Base-by-base conservation (phyloP, 495 filamentous ascomycete genomes). In the Neurospora sp. region DNA sequence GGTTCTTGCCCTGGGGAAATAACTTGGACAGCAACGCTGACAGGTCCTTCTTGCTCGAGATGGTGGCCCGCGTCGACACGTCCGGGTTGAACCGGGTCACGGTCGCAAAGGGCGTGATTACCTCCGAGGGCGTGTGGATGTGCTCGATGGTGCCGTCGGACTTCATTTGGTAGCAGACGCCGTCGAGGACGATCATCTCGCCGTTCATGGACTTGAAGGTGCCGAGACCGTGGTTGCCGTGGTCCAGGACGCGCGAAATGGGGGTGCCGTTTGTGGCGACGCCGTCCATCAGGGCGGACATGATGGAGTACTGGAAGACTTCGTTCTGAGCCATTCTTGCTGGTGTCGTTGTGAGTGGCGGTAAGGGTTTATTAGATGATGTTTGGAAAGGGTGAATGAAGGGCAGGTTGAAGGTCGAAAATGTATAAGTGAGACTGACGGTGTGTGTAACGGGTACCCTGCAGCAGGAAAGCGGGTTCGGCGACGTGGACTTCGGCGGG, bases 271-370 rank as follows among this genome's bases (percentile, higher is more conserved):
- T 75, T 1, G 81, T 78, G 72, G 81, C 81, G 65, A 86, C 79
- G 73, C 85, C 86, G 65, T 84, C 81, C 85, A 88, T 86, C 1
- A 88, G 81, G 48, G 86, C 85, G 31, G 83, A 83, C 35, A 87
- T 73, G 59, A 86, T 78, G 53, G 82, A 85, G 78, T 83, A 87
- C 70, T 87, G 86, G 78, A 81, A 86, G 42, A 88, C 75, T 74
- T 85, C 81, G 77, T 87, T 84, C 41, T 22, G n/a, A 0, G 78
- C 76, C 78, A 79, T 80, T 72, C 3, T 31, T n/a, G 17, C 4
- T 59, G 37, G 8, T 72, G 22, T 20, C 27, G 12, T 35, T 20
- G 5, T 65, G 40, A 31, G 44, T 22, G 31, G 8, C 6, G 3
- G 27, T n/a, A 45, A 10, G 12, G 3, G 8, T 3, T 9, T 22